Evolutionary conservation across 208 protist species (phyloP).

Genomic region (Trypanosoma lewisi): DNA sequence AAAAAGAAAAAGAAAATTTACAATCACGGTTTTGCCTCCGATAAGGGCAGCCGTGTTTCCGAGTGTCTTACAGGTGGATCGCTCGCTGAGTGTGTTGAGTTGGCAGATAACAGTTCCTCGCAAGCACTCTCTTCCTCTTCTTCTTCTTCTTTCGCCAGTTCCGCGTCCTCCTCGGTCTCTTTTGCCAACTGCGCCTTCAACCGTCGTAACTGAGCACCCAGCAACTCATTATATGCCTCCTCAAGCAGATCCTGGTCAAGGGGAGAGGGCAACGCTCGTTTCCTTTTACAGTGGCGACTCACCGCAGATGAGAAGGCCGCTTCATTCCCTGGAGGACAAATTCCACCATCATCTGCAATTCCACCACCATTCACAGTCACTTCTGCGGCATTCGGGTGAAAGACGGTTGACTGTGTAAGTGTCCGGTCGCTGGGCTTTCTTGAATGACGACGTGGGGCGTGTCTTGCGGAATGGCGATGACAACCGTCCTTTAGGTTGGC

Average conservation of each 20-base stretch:
- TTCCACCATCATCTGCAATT: too few relatives aligned
- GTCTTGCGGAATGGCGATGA: too few relatives aligned
- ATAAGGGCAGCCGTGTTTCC: conserved; percentile 6
- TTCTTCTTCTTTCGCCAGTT: not conserved
- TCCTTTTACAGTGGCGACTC: not conserved
- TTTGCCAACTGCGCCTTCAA: not conserved
- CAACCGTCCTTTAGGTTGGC: too few relatives aligned
- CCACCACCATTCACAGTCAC: too few relatives aligned
- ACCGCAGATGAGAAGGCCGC: too few relatives aligned
- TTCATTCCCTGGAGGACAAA: too few relatives aligned
- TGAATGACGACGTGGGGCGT: too few relatives aligned
- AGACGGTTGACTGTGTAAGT: too few relatives aligned
- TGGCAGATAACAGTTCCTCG: too few relatives aligned
- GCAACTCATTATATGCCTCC: not conserved
- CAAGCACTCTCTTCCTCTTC: too few relatives aligned
- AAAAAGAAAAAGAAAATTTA: conserved; percentile 15
- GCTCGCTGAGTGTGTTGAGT: not conserved
- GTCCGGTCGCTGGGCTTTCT: too few relatives aligned
- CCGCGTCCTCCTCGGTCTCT: not conserved
- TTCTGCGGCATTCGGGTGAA: too few relatives aligned
- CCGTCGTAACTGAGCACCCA: not conserved
- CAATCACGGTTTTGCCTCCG: not conserved
- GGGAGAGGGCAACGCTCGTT: not conserved
- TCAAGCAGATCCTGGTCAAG: not conserved
- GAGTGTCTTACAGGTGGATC: not conserved